phyloP scores from a whole-genome alignment of 2,329 filamentous ascomycete species.

The Paecilomyces sp. region DNA sequence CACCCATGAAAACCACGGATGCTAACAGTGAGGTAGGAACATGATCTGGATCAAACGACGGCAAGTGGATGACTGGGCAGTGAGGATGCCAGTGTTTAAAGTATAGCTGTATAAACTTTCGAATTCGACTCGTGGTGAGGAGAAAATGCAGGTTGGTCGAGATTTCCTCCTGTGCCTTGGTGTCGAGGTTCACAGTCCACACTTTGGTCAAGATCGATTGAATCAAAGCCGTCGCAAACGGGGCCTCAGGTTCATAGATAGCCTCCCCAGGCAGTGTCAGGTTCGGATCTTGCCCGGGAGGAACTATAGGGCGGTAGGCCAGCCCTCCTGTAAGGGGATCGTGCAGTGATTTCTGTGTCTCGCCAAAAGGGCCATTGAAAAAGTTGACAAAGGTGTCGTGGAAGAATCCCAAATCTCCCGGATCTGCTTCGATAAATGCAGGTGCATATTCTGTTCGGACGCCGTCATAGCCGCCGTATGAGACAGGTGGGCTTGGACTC shows the following conservation, averaged over 20 bases:
- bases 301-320: slow-evolving; percentile 10
- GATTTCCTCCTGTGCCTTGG: slow-evolving; percentile 32
- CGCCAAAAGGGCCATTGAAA: slow-evolving; percentile 29
- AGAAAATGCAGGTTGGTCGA: slow-evolving; percentile 32
- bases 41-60: slow-evolving; percentile 34
- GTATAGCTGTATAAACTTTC: slow-evolving; percentile 35
- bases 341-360: slow-evolving; percentile 15
- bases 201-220: slow-evolving; percentile 33
- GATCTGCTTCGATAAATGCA: slow-evolving; percentile 17
- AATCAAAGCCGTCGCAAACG: slow-evolving; percentile 32
- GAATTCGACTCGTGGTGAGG: slow-evolving; percentile 33
- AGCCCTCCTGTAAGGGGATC: slow-evolving; percentile 14
- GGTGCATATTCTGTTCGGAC: slow-evolving; percentile 11
- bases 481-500: slow-evolving; percentile 10
- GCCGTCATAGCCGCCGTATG: slow-evolving; percentile 10
- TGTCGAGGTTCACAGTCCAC: slow-evolving; percentile 30
- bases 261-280: slow-evolving; percentile 13
- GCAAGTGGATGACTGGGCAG: slow-evolving; percentile 36
- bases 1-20: slow-evolving; percentile 36
- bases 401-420: slow-evolving; percentile 20
- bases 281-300: slow-evolving; percentile 12
- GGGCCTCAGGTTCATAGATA: slow-evolving; percentile 28
- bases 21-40: slow-evolving; percentile 32
- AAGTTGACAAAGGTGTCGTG: slow-evolving; percentile 31
- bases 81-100: slow-evolving; percentile 41